Percentiles rank a stretch among this genome's conserved stretches.
These are phyloP conservation scores for Pneumocystis murina DNA, from an alignment of 1,139 yeast species.

Conservation along the genomic window DNA sequence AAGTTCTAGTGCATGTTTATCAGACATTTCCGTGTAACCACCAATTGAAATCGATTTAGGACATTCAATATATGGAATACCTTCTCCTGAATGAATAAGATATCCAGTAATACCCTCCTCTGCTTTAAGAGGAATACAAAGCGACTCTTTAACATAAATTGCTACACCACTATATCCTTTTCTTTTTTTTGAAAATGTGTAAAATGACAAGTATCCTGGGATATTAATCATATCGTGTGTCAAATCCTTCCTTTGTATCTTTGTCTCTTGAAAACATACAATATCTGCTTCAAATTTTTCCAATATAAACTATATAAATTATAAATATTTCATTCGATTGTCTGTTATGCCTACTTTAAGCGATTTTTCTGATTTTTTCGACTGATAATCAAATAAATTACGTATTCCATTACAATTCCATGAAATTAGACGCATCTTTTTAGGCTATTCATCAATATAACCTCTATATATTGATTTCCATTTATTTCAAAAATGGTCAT, in stretches of 20 bases:
- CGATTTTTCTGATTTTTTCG: not conserved
- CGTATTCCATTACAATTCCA: conserved; percentile 13
- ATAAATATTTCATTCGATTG: not conserved
- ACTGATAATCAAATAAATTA: conserved; percentile 5
- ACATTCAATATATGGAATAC: conserved; percentile 12
- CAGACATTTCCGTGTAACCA: conserved; percentile 39
- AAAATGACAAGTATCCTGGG: conserved; percentile 45
- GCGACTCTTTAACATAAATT: conserved; percentile 46
- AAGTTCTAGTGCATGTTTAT: conserved; percentile 29
- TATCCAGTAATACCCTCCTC: conserved; percentile 87
- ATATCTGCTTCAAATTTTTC: conserved; percentile 52
- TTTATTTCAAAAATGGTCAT: not conserved
- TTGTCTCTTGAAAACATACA: conserved; percentile 72
- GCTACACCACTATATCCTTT: conserved; percentile 92
- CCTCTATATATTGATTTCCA: not conserved
- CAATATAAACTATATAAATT: conserved; percentile 30
- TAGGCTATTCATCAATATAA: not conserved
- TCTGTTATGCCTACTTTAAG: conserved; percentile 1
- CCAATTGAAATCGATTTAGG: conserved; percentile 37
- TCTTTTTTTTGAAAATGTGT: conserved; percentile 43
- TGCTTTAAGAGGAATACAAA: conserved; percentile 42
- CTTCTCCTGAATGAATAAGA: conserved; percentile 20
- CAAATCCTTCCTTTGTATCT: conserved; percentile 40
- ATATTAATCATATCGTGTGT: conserved; percentile 40
- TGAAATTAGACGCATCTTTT: conserved; percentile 11